A percentile compares a stretch with the other conserved stretches of the same genome.
Evolutionary conservation across 768 basidiomycete species (phyloP).

Genomic region (Suillus subluteus): DNA sequence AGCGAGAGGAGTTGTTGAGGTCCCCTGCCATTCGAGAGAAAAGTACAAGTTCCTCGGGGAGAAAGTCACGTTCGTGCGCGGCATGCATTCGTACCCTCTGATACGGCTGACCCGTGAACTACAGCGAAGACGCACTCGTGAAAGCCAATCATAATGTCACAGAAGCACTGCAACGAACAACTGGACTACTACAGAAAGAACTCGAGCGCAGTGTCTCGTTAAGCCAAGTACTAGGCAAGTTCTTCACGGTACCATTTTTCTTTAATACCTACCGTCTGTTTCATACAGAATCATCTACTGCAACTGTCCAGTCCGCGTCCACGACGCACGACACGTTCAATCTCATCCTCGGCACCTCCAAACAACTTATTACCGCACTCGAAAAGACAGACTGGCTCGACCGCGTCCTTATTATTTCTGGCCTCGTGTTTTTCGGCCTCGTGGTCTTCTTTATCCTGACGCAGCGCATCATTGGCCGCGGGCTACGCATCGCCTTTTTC

Average conservation of each 20-base stretch:
- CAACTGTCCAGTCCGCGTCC: conserved; percentile 74
- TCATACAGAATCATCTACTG: conserved; percentile 73
- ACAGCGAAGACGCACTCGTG: conserved; percentile 84
- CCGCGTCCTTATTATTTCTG: conserved; percentile 55
- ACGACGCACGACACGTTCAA: conserved; percentile 76
- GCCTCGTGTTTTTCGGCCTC: conserved; percentile 71
- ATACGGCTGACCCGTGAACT: conserved; percentile 6
- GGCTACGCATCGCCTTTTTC: conserved; percentile 81
- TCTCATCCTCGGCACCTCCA: conserved; percentile 74
- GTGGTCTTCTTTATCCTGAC: conserved; percentile 88
- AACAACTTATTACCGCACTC: conserved; percentile 82
- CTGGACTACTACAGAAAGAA: conserved; percentile 87
- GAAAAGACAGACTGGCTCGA: conserved; percentile 95
- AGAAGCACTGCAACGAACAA: conserved; percentile 82
- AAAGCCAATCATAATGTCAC: conserved; percentile 90
- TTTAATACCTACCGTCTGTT: not conserved
- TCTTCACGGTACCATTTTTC: not conserved
- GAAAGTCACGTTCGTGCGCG: conserved; percentile 59
- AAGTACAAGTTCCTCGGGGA: conserved; percentile 44
- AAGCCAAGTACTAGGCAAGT: conserved; percentile 79
- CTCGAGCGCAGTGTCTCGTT: conserved; percentile 88
- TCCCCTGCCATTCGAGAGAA: conserved; percentile 56
- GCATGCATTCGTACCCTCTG: not conserved
- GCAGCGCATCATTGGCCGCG: conserved; percentile 80
- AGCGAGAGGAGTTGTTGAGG: conserved; percentile 62